phyloP scores from a whole-genome alignment of 2,329 filamentous ascomycete species.

The Trichoderma breve region DNA sequence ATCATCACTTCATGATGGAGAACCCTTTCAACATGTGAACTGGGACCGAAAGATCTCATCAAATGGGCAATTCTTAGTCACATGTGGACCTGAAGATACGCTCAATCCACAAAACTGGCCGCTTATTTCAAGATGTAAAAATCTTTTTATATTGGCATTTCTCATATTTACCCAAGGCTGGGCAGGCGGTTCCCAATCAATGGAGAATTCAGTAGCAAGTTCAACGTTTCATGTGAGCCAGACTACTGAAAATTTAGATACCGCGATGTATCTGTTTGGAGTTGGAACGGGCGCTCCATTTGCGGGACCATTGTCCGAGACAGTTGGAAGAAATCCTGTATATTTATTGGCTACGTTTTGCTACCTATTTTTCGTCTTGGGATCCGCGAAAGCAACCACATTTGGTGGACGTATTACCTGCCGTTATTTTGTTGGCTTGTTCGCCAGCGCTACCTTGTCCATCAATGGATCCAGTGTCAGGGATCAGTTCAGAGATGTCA shows the following conservation, averaged over 20 bases:
- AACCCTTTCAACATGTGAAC: background rate
- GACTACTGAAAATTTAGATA: slow-evolving; percentile 43
- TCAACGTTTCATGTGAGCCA: slow-evolving; percentile 43
- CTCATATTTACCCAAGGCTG: slow-evolving; percentile 49
- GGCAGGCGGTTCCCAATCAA: slow-evolving; percentile 49
- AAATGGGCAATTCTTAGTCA: background rate
- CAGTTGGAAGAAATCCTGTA: slow-evolving; percentile 47
- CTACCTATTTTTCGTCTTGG: slow-evolving; percentile 50
- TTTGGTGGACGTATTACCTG: slow-evolving; percentile 47
- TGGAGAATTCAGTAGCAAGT: slow-evolving; percentile 41
- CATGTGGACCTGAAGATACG: slow-evolving; percentile 29
- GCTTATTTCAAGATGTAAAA: slow-evolving; percentile 29
- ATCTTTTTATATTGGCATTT: slow-evolving; percentile 35
- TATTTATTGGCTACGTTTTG: slow-evolving; percentile 46
- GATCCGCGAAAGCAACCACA: slow-evolving; percentile 45
- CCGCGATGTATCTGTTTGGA: slow-evolving; percentile 46
- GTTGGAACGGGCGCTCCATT: slow-evolving; percentile 49
- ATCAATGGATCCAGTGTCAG: slow-evolving; percentile 44
- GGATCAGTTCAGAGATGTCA: slow-evolving; percentile 47
- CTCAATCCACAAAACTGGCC: slow-evolving; percentile 45
- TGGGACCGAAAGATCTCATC: background rate
- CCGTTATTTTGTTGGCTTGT: slow-evolving; percentile 49
- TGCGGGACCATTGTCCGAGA: slow-evolving; percentile 49
- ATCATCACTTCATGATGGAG: background rate
- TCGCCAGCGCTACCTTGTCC: slow-evolving; percentile 35